A percentile compares a stretch with the other conserved stretches of the same genome.
Conservation (phyloP, 1,284 basidiomycete genomes). For the Apiotrichum sp. region DNA sequence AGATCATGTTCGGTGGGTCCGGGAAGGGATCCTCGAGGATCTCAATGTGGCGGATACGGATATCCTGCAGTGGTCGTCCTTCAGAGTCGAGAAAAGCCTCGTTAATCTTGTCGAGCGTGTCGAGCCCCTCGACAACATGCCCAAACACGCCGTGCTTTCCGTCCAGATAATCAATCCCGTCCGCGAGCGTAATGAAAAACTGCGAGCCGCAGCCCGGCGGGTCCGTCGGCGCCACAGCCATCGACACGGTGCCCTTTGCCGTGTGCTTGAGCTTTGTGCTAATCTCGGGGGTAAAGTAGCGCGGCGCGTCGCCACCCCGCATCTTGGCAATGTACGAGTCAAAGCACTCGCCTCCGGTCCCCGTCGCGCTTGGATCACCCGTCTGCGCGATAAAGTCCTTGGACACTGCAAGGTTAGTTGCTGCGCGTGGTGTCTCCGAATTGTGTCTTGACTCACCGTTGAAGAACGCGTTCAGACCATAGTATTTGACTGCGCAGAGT, state of each 20-base stretch:
- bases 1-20: slow-evolving; percentile 70
- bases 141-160: slow-evolving; percentile 95
- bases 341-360: slow-evolving; percentile 82
- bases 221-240: slow-evolving; percentile 75
- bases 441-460: slow-evolving; percentile 60
- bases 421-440: too few species aligned
- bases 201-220: slow-evolving; percentile 84
- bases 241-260: slow-evolving; percentile 83
- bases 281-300: slow-evolving; percentile 83
- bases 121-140: slow-evolving; percentile 87
- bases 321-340: slow-evolving; percentile 55
- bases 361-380: slow-evolving; percentile 91
- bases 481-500: slow-evolving; percentile 93
- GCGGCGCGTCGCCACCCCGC: slow-evolving; percentile 48
- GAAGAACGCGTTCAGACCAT: slow-evolving; percentile 93
- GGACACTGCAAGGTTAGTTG: slow-evolving; percentile 57
- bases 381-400: slow-evolving; percentile 94
- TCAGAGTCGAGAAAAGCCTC: slow-evolving; percentile 83
- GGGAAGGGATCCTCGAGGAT: slow-evolving; percentile 93
- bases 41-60: slow-evolving; percentile 86
- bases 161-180: slow-evolving; percentile 89
- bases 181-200: slow-evolving; percentile 89
- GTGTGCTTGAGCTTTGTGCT: slow-evolving; percentile 68
- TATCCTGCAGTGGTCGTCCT: slow-evolving; percentile 84
- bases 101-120: slow-evolving; percentile 88